Conservation (phyloP, 495 filamentous ascomycete genomes). For the Penicillium lagena region DNA sequence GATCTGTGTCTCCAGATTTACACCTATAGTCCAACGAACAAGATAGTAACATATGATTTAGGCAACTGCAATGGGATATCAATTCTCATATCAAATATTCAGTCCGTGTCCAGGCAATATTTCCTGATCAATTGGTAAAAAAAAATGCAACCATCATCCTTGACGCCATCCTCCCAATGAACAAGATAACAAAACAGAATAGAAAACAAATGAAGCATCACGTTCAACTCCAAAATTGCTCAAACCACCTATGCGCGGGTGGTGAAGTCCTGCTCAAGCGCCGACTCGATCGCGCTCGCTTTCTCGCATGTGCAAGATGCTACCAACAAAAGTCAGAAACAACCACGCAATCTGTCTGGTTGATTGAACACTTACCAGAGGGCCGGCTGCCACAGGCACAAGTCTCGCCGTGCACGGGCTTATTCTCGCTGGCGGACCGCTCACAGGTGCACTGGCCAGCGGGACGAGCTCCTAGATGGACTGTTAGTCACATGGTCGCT, state of each 20-base stretch:
- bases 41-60: too few relatives aligned
- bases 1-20: too few relatives aligned
- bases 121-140: too few relatives aligned
- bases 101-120: too few relatives aligned
- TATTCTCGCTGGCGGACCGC: slow-evolving; percentile 67
- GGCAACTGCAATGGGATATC: too few relatives aligned
- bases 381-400: slow-evolving; percentile 77
- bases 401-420: slow-evolving; percentile 43
- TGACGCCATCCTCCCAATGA: slow-evolving; percentile 7
- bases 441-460: slow-evolving; percentile 81
- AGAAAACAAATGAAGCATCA: slow-evolving; percentile 1
- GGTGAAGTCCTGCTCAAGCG: slow-evolving; percentile 73
- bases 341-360: not conserved
- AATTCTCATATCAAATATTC: too few relatives aligned
- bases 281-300: slow-evolving; percentile 45
- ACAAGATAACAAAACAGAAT: slow-evolving; percentile 5
- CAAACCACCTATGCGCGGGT: slow-evolving; percentile 30
- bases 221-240: not conserved
- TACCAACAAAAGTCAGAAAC: slow-evolving; percentile 14
- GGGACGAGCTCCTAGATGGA: slow-evolving; percentile 52
- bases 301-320: slow-evolving; percentile 83
- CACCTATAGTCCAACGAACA: too few relatives aligned
- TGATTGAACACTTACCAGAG: slow-evolving; percentile 44
- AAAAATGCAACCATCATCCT: not conserved
- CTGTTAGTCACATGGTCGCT: slow-evolving; percentile 5